Percentiles rank a stretch among this genome's conserved stretches.
Evolutionary conservation across 352 stramenopile species (phyloP).

Genomic region (Stramenopiles sp.): DNA sequence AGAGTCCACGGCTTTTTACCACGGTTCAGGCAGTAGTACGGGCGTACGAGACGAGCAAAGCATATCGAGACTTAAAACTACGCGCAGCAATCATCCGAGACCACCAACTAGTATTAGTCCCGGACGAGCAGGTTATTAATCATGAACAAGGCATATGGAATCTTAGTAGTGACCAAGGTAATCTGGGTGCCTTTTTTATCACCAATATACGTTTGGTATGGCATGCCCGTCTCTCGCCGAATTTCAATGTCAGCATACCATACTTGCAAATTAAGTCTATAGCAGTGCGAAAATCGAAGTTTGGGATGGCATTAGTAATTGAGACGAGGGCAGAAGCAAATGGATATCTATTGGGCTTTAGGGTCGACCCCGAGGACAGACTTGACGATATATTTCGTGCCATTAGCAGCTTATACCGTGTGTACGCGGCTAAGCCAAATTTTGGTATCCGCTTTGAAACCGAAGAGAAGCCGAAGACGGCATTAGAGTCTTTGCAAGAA

Average conservation of each 20-base stretch:
- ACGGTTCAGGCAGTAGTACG: conserved; percentile 70
- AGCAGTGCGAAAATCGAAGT: conserved; percentile 60
- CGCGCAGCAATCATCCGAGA: conserved; percentile 67
- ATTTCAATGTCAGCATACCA: conserved; percentile 81
- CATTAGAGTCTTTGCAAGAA: conserved; percentile 40
- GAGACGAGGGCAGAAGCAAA: conserved; percentile 52
- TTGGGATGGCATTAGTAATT: conserved; percentile 63
- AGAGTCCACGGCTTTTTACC: conserved; percentile 64
- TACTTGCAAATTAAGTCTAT: conserved; percentile 75
- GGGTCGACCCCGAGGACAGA: conserved; percentile 55
- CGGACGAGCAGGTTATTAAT: conserved; percentile 65
- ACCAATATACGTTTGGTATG: conserved; percentile 76
- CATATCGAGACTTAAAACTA: conserved; percentile 75
- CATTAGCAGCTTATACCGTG: conserved; percentile 48
- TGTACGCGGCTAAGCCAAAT: conserved; percentile 58
- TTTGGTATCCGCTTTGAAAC: conserved; percentile 65
- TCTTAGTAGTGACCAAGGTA: conserved; percentile 67
- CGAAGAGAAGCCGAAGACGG: conserved; percentile 41
- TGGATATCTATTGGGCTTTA: conserved; percentile 70
- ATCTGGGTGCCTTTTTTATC: conserved; percentile 69
- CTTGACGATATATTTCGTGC: conserved; percentile 58
- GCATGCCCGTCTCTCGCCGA: conserved; percentile 70
- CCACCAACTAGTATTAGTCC: conserved; percentile 54
- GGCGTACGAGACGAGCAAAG: conserved; percentile 67
- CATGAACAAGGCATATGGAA: conserved; percentile 61